phyloP scores from a whole-genome alignment of 202 grass and related monocot genomes.

The Hordeum pubiflorum region DNA sequence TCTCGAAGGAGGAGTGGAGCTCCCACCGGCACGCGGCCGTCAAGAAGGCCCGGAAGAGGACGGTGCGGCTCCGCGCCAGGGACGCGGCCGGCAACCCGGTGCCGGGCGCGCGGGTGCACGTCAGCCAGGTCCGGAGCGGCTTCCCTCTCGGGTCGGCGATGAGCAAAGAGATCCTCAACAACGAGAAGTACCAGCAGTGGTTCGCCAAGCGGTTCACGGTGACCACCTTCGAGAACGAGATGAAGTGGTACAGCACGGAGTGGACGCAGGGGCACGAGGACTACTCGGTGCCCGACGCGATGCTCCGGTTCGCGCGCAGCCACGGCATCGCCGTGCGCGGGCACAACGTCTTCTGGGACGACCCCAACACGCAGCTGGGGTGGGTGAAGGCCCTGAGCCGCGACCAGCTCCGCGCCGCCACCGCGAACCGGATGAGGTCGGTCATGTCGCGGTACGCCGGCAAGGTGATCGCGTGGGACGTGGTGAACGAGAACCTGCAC shows the following conservation, averaged over 20 bases:
- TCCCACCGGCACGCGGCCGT: constrained; percentile 49
- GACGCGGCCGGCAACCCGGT: constrained; percentile 46
- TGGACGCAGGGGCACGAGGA: constrained; percentile 28
- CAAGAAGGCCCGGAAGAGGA: constrained; percentile 57
- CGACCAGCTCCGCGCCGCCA: constrained; percentile 42
- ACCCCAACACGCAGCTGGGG: constrained; percentile 34
- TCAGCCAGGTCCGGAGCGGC: constrained; percentile 40
- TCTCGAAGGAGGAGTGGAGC: constrained; percentile 63
- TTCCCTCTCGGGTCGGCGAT: constrained; percentile 83
- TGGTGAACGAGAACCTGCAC: constrained; percentile 87
- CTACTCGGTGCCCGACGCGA: constrained; percentile 60
- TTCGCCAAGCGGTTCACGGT: constrained; percentile 82
- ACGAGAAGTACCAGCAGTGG: constrained; percentile 56
- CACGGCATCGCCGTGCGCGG: constrained; percentile 55
- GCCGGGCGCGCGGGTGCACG: constrained; percentile 38
- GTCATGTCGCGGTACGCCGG: constrained; percentile 55
- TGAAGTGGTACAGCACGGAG: constrained; percentile 94
- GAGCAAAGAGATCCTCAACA: constrained; percentile 48
- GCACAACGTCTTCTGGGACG: constrained; percentile 92
- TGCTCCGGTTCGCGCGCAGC: constrained; percentile 52
- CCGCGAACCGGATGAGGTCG: constrained; percentile 33
- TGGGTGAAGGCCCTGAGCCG: constrained; percentile 47
- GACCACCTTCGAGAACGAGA: constrained; percentile 98
- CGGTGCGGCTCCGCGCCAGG: constrained; percentile 34
- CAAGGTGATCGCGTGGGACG: constrained; percentile 84